Evolutionary conservation across 192 early-diverging fungal genomes (phyloP), one percentile per base, ranked within the genome.

Genomic region (Coemansia sp.): DNA sequence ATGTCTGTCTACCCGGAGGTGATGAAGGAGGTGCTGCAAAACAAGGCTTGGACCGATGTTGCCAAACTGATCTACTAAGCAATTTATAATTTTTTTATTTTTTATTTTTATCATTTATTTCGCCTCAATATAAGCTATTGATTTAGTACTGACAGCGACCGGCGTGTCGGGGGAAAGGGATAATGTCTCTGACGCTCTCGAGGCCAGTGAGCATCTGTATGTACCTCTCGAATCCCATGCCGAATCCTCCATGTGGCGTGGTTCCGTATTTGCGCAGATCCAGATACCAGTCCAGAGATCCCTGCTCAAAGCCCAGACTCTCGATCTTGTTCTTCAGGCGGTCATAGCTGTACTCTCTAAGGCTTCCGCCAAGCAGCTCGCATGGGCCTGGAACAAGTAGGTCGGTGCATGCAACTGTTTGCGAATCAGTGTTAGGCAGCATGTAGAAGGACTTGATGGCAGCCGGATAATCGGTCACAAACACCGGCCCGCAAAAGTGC

Each of bases 371-470:
- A 29, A 90, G 74, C 28, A 95, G 53, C 64, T 95, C 94, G 50
- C 94, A 92, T 24, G 90, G 85, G 9, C 87, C 85, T 29, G 94
- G 94, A 4, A 93, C 83, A 23, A 95, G 64, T 65, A 95, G 61
- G 72, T 95, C 94, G 42, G 89, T 85, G 46, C 92, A 93, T 0
- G 86, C 89, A 2, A 93, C 93, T 0, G 90, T 93, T 25, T 71
- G 77, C 11, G 77, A 62, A 63, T 85, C 76, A 0, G 71, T 29
- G 52, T 88, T 86, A 1, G 66, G 76, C 35, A 86, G 72, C 94
- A 95, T 95, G 58, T 95, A 95, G 64, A 95, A 95, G 0, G 94
- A 91, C 70, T 95, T 95, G 28, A 91, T 62, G 10, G 60, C 65
- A 1, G 76, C 69, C 6, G 92, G 94, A 65, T 93, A 96, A 58